phyloP scores from a whole-genome alignment of 176 grass and related monocot species.

The Tillandsia fasciculata region DNA sequence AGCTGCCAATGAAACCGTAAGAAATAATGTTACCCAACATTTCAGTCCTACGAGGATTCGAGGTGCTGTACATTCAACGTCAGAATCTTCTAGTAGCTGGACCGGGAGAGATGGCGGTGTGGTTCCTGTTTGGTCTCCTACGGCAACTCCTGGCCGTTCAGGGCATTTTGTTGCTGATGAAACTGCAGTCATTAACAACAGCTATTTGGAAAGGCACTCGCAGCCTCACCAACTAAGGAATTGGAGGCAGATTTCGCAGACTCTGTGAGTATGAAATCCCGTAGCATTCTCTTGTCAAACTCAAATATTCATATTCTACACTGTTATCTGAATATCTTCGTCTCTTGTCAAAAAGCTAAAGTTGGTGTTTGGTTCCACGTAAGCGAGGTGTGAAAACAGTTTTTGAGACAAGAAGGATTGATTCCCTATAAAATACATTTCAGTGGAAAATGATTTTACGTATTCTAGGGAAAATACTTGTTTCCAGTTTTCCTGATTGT shows the following conservation, averaged over 20 bases:
- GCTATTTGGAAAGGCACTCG: slow-evolving; percentile 58
- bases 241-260: slow-evolving; percentile 66
- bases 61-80: slow-evolving; percentile 18
- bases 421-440: background rate
- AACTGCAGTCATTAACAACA: slow-evolving; percentile 45
- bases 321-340: background rate
- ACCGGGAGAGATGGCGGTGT: slow-evolving; percentile 67
- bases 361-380: background rate
- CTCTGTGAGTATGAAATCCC: slow-evolving; percentile 49
- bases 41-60: slow-evolving; percentile 18
- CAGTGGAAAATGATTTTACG: background rate
- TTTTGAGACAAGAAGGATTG: background rate
- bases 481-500: too few relatives aligned
- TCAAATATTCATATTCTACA: background rate
- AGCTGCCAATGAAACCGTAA: slow-evolving; percentile 1
- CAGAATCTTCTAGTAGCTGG: slow-evolving; percentile 67
- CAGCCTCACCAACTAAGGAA: slow-evolving; percentile 65
- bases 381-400: background rate
- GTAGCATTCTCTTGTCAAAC: background rate
- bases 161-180: slow-evolving; percentile 48
- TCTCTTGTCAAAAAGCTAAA: background rate
- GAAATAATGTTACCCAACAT: slow-evolving; percentile 37
- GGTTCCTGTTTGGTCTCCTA: slow-evolving; percentile 86
- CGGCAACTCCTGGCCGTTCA: slow-evolving; percentile 54
- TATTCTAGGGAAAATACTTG: background rate